A percentile compares a stretch with the other conserved stretches of the same genome.
phyloP scores from a whole-genome alignment of 2,329 filamentous ascomycete genomes.

The Xylaria sp. region DNA sequence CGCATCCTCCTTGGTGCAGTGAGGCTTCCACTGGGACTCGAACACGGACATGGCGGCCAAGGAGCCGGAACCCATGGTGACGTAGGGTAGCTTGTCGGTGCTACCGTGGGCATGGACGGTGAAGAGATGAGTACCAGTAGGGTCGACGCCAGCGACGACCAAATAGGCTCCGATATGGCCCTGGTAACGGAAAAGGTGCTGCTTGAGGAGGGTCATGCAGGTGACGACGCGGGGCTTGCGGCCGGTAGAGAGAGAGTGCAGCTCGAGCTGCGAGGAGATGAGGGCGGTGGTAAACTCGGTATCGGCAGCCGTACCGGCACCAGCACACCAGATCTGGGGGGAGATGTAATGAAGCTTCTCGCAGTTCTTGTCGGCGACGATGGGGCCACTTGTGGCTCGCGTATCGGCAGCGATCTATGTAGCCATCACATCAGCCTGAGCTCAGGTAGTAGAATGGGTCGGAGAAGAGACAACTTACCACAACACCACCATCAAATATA shows the following conservation, averaged over 20 bases:
- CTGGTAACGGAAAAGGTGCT: slow-evolving; percentile 98
- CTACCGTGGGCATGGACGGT: slow-evolving; percentile 98
- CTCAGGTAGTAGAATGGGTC: not conserved
- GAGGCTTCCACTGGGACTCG: slow-evolving; percentile 87
- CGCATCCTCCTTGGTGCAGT: slow-evolving; percentile 66
- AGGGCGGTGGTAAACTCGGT: slow-evolving; percentile 98
- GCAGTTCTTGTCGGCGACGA: slow-evolving; percentile 99
- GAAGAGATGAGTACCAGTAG: slow-evolving; percentile 90
- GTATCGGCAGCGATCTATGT: slow-evolving; percentile 99
- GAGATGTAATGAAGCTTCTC: slow-evolving; percentile 99
- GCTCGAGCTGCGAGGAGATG: slow-evolving; percentile 97
- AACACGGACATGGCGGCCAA: slow-evolving; percentile 97
- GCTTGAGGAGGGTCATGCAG: slow-evolving; percentile 99
- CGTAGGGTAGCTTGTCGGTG: slow-evolving; percentile 97
- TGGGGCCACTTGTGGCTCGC: slow-evolving; percentile 91
- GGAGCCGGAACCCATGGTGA: slow-evolving; percentile 97
- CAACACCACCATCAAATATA: slow-evolving; percentile 92
- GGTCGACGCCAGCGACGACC: slow-evolving; percentile 93
- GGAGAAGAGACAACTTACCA: slow-evolving; percentile 52
- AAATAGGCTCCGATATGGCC: slow-evolving; percentile 97
- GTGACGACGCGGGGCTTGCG: slow-evolving; percentile 96
- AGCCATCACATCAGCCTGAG: slow-evolving; percentile 17
- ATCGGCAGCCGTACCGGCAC: slow-evolving; percentile 94
- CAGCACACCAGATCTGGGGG: slow-evolving; percentile 98
- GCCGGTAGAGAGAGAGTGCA: slow-evolving; percentile 92